Percentiles rank a stretch among this genome's conserved stretches.
These are phyloP conservation scores for Leishmania guyanensis DNA, from an alignment of 208 protist genomes.

Conservation along the genomic window DNA sequence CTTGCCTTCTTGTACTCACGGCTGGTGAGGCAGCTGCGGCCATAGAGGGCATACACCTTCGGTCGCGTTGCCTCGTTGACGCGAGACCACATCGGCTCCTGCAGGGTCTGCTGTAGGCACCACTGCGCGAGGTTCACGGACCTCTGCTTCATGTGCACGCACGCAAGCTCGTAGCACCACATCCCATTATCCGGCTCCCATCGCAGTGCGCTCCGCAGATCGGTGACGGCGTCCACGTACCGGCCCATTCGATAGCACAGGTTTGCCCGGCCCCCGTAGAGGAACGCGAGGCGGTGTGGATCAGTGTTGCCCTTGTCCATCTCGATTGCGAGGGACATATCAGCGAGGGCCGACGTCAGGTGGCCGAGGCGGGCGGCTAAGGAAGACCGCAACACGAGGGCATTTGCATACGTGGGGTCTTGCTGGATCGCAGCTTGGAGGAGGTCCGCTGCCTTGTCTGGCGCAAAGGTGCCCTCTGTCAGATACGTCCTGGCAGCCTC, in stretches of 20 bases:
- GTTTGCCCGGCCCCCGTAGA: conserved; percentile 66
- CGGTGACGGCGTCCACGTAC: conserved; percentile 56
- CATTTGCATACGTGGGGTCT: conserved; percentile 53
- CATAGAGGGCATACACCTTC: conserved; percentile 58
- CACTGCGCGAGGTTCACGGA: conserved; percentile 45
- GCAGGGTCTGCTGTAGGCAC: conserved; percentile 44
- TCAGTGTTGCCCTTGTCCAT: conserved; percentile 59
- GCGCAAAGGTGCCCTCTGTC: conserved; percentile 39
- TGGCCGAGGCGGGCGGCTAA: conserved; percentile 37
- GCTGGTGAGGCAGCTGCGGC: conserved; percentile 42
- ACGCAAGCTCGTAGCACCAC: conserved; percentile 81
- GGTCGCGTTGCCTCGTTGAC: conserved; percentile 33
- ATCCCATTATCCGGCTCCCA: conserved; percentile 84
- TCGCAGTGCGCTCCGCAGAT: conserved; percentile 67
- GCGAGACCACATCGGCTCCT: conserved; percentile 47
- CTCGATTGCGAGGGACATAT: conserved; percentile 77
- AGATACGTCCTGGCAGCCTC: conserved; percentile 53
- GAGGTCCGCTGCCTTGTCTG: conserved; percentile 37
- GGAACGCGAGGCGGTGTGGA: conserved; percentile 44
- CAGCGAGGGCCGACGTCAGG: conserved; percentile 46
- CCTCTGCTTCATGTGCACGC: conserved; percentile 48
- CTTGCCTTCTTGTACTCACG: conserved; percentile 46
- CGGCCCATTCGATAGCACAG: conserved; percentile 54
- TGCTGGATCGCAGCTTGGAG: conserved; percentile 47
- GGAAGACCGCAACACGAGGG: conserved; percentile 56